Evolutionary conservation across 2,329 filamentous ascomycete species (phyloP).

Genomic region (Cercospora sp.): DNA sequence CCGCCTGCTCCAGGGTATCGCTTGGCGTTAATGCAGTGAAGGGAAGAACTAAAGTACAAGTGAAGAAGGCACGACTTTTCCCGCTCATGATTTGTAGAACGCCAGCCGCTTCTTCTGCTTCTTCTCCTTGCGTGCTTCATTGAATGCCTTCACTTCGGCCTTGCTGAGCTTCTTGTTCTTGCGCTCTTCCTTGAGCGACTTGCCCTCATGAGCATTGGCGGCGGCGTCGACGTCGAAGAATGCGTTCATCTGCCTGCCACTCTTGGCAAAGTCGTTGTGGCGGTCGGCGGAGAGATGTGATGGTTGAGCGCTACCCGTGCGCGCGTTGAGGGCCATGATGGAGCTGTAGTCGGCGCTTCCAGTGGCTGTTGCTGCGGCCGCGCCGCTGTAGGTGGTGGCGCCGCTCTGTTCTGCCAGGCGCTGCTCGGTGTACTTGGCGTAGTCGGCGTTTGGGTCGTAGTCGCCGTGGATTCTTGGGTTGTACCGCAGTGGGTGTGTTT

Average conservation of each 20-base stretch:
- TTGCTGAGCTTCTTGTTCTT: conserved; percentile 80
- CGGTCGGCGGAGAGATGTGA: conserved; percentile 67
- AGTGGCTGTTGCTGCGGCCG: conserved; percentile 34
- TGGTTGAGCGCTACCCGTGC: conserved; percentile 80
- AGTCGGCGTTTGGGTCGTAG: conserved; percentile 95
- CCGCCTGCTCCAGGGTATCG: conserved; percentile 9
- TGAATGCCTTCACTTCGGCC: conserved; percentile 85
- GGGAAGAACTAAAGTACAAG: not conserved
- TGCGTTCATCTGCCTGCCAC: conserved; percentile 81
- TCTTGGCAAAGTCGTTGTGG: conserved; percentile 85
- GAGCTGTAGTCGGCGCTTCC: conserved; percentile 57
- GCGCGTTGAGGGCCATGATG: conserved; percentile 82
- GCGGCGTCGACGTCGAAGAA: conserved; percentile 94
- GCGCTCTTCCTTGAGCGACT: conserved; percentile 87
- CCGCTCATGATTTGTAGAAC: conserved; percentile 76
- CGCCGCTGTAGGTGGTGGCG: conserved; percentile 37
- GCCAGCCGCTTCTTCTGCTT: conserved; percentile 94
- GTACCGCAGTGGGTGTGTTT: conserved; percentile 60
- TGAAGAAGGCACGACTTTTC: not conserved
- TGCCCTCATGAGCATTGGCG: conserved; percentile 85
- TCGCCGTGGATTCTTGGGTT: conserved; percentile 95
- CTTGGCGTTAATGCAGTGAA: conserved; percentile 4
- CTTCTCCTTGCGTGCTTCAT: conserved; percentile 81
- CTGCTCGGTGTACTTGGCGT: conserved; percentile 58
- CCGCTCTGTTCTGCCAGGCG: conserved; percentile 41